A percentile compares a stretch with the other conserved stretches of the same genome.
Evolutionary conservation across 2,329 filamentous ascomycete species (phyloP).

Genomic region (Colletotrichum limetticola): DNA sequence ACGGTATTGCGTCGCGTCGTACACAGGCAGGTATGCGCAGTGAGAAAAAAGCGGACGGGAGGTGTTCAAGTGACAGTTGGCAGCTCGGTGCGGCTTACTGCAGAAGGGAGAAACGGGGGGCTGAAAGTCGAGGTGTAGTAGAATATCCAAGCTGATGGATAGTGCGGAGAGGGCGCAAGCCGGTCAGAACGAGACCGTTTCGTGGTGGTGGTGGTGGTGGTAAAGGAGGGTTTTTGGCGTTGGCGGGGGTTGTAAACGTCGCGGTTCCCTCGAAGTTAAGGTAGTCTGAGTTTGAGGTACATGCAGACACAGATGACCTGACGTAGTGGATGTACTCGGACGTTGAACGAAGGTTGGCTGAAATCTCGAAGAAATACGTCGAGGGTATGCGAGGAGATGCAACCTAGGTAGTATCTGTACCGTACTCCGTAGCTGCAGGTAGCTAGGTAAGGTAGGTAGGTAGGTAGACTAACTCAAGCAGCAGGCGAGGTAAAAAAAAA

Average conservation of each 20-base stretch:
- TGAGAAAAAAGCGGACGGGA: background rate
- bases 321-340: conserved; percentile 9
- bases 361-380: background rate
- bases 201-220: background rate
- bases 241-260: background rate
- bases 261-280: background rate
- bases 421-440: too few relatives aligned
- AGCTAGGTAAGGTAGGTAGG: too few relatives aligned
- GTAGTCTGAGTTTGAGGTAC: background rate
- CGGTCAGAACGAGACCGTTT: conserved; percentile 2
- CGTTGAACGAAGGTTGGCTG: conserved; percentile 12
- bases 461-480: background rate
- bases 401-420: too few relatives aligned
- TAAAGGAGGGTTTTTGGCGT: background rate
- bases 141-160: background rate
- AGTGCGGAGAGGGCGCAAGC: conserved; percentile 3
- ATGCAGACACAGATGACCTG: background rate
- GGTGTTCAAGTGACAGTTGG: background rate
- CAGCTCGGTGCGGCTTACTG: background rate
- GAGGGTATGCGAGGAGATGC: background rate
- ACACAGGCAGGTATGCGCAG: conserved; percentile 1
- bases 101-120: background rate
- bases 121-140: background rate
- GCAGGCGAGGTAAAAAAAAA: background rate
- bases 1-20: background rate